Conservation (phyloP, 805 yeast genomes). For the Schizosaccharomyces octosporus region DNA sequence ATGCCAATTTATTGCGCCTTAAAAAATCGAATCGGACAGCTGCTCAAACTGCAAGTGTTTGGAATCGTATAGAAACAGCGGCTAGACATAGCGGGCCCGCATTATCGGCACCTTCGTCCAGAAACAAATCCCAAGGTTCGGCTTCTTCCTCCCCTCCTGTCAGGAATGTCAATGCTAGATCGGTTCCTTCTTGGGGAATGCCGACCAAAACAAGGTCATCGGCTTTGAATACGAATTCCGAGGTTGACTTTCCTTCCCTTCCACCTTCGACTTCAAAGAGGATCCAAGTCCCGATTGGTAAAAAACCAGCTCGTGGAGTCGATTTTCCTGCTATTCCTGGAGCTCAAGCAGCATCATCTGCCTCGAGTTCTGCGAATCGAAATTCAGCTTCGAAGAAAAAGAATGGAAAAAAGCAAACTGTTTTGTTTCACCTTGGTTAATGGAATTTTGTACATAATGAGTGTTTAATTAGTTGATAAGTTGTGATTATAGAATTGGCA, state of each 20-base stretch:
- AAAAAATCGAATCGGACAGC: not conserved
- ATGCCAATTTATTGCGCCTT: not conserved
- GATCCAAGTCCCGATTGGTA: not conserved
- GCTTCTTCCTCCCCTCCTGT: not conserved
- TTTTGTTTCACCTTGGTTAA: not conserved
- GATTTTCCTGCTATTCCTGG: not conserved
- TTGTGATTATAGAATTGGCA: not conserved
- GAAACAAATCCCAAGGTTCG: not conserved
- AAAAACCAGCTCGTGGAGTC: not conserved
- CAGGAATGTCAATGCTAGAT: not conserved
- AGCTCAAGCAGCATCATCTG: not conserved
- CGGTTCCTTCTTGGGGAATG: not conserved
- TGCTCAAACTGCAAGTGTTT: slow-evolving; percentile 1
- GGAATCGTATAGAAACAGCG: slow-evolving; percentile 1
- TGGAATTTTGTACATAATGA: not conserved
- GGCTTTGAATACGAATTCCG: not conserved
- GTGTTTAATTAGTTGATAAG: not conserved
- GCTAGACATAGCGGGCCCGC: not conserved
- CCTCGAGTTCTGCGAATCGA: not conserved
- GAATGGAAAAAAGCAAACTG: not conserved
- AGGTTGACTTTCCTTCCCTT: not conserved
- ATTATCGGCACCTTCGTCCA: not conserved
- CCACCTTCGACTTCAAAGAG: not conserved
- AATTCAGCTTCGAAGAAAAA: not conserved
- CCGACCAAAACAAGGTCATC: not conserved